Conservation (phyloP, 2,329 filamentous ascomycete species). For the Trichoderma asperellum region DNA sequence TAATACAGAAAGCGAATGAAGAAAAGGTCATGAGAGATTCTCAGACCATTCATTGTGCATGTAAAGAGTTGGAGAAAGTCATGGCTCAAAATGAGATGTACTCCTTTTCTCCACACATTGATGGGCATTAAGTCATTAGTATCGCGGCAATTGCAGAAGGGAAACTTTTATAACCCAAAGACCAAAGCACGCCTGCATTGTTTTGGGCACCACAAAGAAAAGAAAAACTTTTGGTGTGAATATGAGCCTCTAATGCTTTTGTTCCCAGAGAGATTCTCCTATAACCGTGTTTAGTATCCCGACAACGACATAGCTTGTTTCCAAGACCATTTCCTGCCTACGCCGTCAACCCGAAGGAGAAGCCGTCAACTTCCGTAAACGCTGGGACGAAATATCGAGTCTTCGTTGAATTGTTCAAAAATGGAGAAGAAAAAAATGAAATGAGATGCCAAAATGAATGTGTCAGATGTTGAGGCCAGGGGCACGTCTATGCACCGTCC, state of each 20-base stretch:
- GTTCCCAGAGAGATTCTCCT: constrained; percentile 23
- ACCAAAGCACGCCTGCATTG: constrained; percentile 6
- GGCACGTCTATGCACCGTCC: constrained; percentile 50
- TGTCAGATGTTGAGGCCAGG: constrained; percentile 43
- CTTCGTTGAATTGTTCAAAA: constrained; percentile 5
- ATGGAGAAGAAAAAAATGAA: background rate
- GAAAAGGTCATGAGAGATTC: background rate
- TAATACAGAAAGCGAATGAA: constrained; percentile 23
- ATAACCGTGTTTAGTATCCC: constrained; percentile 27
- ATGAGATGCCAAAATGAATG: constrained; percentile 21
- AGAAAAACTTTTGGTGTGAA: constrained; percentile 27
- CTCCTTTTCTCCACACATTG: constrained; percentile 9
- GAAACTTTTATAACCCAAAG: constrained; percentile 10
- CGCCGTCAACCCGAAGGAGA: constrained; percentile 26
- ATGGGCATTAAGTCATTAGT: constrained; percentile 30
- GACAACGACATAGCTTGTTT: constrained; percentile 25
- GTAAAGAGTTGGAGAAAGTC: background rate
- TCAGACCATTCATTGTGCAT: background rate
- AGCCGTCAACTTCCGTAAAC: constrained; percentile 14
- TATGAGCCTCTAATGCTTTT: constrained; percentile 27
- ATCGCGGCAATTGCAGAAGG: constrained; percentile 12
- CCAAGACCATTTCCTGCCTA: constrained; percentile 20
- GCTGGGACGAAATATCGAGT: constrained; percentile 15
- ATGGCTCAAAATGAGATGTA: background rate
- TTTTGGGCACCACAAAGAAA: constrained; percentile 13